Conservation (phyloP, 2,329 filamentous ascomycete species). For the Trichophyton equinum region DNA sequence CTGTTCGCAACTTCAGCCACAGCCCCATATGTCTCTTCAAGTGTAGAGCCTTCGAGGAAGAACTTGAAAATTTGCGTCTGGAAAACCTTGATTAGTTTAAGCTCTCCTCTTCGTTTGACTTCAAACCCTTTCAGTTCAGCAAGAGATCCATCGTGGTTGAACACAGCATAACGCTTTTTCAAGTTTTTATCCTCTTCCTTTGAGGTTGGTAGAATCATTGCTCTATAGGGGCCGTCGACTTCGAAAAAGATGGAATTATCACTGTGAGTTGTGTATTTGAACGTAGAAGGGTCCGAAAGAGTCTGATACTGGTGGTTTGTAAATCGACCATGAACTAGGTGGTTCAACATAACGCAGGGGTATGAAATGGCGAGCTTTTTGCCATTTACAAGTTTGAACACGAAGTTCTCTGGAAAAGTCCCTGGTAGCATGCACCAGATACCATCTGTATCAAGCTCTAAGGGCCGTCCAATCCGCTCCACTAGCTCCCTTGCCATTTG, state of each 20-base stretch:
- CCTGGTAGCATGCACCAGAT: conserved; percentile 99
- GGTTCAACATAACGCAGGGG: conserved; percentile 97
- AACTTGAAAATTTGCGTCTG: conserved; percentile 99
- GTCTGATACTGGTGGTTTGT: conserved; percentile 98
- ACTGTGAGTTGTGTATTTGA: conserved; percentile 92
- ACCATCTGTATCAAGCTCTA: conserved; percentile 95
- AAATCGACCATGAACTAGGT: conserved; percentile 85
- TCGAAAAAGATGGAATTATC: conserved; percentile 99
- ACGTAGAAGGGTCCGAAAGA: conserved; percentile 61
- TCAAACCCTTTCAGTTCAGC: conserved; percentile 97
- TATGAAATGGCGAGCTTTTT: conserved; percentile 97
- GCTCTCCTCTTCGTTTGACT: conserved; percentile 88
- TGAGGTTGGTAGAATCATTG: conserved; percentile 93
- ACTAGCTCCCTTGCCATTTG: conserved; percentile 90
- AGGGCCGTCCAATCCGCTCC: conserved; percentile 78
- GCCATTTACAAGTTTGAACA: conserved; percentile 85
- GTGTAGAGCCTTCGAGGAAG: conserved; percentile 79
- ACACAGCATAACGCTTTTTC: conserved; percentile 98
- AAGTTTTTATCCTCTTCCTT: conserved; percentile 99
- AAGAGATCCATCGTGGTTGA: conserved; percentile 92
- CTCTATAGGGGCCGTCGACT: conserved; percentile 92
- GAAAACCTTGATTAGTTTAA: conserved; percentile 99
- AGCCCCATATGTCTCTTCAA: conserved; percentile 77
- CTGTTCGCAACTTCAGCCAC: conserved; percentile 92
- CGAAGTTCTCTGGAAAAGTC: conserved; percentile 91